Conservation (phyloP, 2,329 filamentous ascomycete genomes). For the Drechslerella coelobrocha region DNA sequence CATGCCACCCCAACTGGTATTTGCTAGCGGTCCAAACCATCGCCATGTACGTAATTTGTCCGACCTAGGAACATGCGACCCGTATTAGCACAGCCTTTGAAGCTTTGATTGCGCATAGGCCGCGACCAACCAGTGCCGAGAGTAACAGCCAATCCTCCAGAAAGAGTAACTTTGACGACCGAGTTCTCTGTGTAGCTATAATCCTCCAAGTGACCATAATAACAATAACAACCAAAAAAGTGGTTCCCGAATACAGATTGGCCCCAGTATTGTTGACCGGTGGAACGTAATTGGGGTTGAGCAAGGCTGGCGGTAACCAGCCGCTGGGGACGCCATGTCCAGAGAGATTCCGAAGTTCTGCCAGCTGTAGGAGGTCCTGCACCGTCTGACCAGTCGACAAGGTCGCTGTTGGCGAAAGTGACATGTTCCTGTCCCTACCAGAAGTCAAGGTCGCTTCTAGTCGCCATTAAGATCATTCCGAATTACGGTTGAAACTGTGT, state of each 20-base stretch:
- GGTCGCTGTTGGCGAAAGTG: slow-evolving; percentile 18
- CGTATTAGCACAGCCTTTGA: too few relatives aligned
- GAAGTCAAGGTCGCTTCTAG: slow-evolving; percentile 5
- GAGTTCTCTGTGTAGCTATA: slow-evolving; percentile 39
- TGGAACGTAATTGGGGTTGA: slow-evolving; percentile 41
- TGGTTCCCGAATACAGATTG: slow-evolving; percentile 22
- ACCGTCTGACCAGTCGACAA: slow-evolving; percentile 46
- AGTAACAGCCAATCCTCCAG: slow-evolving; percentile 46
- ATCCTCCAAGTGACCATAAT: slow-evolving; percentile 35
- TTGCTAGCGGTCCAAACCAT: slow-evolving; percentile 14
- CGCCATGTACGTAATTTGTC: slow-evolving; percentile 23
- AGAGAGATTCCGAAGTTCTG: slow-evolving; percentile 20
- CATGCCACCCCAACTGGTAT: slow-evolving; percentile 40
- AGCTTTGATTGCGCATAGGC: too few relatives aligned
- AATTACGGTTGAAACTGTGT: neutral
- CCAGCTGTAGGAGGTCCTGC: slow-evolving; percentile 30
- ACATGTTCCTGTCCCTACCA: slow-evolving; percentile 15
- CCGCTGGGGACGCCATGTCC: neutral
- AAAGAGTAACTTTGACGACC: slow-evolving; percentile 30
- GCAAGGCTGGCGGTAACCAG: slow-evolving; percentile 37
- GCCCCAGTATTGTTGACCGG: slow-evolving; percentile 27
- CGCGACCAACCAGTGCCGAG: slow-evolving; percentile 27
- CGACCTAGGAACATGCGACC: slow-evolving; percentile 8
- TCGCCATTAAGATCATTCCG: slow-evolving; percentile 36
- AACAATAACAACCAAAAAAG: slow-evolving; percentile 24